Base-by-base conservation (phyloP, 768 basidiomycete species). In the Suillus ampliporus region DNA sequence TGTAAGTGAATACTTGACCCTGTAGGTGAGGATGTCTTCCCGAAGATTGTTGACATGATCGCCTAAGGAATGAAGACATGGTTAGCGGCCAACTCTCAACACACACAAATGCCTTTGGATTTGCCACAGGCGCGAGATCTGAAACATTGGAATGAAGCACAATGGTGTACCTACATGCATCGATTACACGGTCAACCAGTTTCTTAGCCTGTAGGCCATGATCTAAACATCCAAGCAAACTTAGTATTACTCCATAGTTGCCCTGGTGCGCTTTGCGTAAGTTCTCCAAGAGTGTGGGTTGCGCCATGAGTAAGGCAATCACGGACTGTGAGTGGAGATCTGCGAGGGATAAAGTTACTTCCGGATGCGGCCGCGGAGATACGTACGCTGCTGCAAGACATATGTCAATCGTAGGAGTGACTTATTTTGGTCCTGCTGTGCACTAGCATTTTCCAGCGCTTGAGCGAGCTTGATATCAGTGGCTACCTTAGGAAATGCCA, bases 41-140 rank as follows among this genome's bases (percentile, higher is more conserved):
- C 97, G 86, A 13, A 99, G 75, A 71, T 99, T 97, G 37, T 88
- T 87, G 21, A 98, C 94, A 61, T 96, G 94, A 72, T 97, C 95
- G 66, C 90, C 95, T 96, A 69, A 14, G 48, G 43, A 58, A 63
- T 47, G 11, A 34, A 58, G 43, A 46, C 48, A 35, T 46, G 5
- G 58, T 70, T 61, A 74, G 52, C 35, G 17, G 23, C 40, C 19
- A 11, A 14, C 28, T 46, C 35, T 23, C 41, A 26, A 60, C 52
- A 13, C 11, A 23, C 56, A n/a, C 28, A 40, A 14, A 15, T 21
- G 31, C 23, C 6, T 6, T 21, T 46, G 21, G n/a, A 57, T 50
- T 34, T 7, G n/a, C 26, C 15, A 28, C 17, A 35, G 28, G 11
- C 35, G 58, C 13, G 31, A 57, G 5, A 47, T 9, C 13, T 11